Evolutionary conservation across 2,329 filamentous ascomycete species (phyloP).

Genomic region (Tolypocladium amazonense): DNA sequence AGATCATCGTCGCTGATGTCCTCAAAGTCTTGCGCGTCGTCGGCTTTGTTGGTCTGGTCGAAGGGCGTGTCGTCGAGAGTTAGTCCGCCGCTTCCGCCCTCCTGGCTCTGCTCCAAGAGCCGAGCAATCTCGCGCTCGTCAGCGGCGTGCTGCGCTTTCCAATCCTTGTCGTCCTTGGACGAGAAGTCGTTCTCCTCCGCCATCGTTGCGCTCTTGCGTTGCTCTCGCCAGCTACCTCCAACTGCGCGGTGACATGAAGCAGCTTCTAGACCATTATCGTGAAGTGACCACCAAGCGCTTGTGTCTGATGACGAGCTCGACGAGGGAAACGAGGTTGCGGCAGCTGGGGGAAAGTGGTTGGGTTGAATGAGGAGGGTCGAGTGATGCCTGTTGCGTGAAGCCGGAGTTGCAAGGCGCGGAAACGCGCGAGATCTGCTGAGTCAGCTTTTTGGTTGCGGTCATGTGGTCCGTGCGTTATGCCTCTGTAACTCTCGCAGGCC

Average conservation of each 20-base stretch:
- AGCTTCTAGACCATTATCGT: neutral
- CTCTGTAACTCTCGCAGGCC: too few relatives aligned
- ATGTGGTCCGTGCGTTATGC: neutral
- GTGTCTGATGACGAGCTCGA: neutral
- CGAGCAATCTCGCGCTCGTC: slow-evolving; percentile 38
- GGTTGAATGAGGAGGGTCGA: neutral
- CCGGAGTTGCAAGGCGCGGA: neutral
- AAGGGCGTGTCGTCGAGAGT: slow-evolving; percentile 37
- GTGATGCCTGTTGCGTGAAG: neutral
- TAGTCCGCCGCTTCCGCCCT: slow-evolving; percentile 25
- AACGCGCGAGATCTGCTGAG: neutral
- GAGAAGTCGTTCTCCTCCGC: slow-evolving; percentile 20
- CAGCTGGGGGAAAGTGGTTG: neutral
- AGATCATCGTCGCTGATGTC: slow-evolving; percentile 89
- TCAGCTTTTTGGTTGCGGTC: neutral
- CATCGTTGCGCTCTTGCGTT: slow-evolving; percentile 16
- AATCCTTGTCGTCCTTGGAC: slow-evolving; percentile 22
- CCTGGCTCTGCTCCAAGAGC: slow-evolving; percentile 31
- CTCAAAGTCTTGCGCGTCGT: slow-evolving; percentile 82
- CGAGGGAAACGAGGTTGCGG: neutral
- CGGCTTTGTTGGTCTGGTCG: slow-evolving; percentile 69
- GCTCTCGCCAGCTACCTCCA: slow-evolving; percentile 4
- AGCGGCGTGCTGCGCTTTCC: slow-evolving; percentile 33
- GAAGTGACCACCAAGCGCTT: neutral
- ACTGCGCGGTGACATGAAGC: neutral